Conservation (phyloP, 768 basidiomycete species). For the Trametes villosa region DNA sequence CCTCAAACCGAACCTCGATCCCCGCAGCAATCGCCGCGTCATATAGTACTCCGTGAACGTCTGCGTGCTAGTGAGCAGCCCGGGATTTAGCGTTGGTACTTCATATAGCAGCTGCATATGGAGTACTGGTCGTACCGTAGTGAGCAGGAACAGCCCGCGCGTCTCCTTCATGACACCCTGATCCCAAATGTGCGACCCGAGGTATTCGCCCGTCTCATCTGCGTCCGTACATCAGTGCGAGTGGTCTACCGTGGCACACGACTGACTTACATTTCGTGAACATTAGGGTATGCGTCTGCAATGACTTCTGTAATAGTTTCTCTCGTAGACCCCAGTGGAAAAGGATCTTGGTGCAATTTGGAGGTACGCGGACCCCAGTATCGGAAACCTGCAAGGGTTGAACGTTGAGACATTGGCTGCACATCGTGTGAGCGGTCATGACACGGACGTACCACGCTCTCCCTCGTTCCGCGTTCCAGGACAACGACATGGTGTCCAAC, state of each 20-base stretch:
- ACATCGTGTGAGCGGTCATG: neutral
- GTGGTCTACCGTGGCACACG: neutral
- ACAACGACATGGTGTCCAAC: slow-evolving; percentile 38
- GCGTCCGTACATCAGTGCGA: neutral
- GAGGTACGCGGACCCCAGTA: slow-evolving; percentile 38
- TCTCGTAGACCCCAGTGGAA: slow-evolving; percentile 41
- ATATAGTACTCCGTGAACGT: slow-evolving; percentile 36
- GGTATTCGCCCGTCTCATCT: slow-evolving; percentile 31
- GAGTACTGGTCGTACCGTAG: slow-evolving; percentile 27
- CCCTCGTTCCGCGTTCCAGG: slow-evolving; percentile 32
- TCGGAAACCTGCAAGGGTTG: slow-evolving; percentile 12
- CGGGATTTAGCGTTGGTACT: neutral
- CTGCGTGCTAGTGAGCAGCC: slow-evolving; percentile 30
- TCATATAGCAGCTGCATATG: neutral
- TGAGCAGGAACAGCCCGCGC: slow-evolving; percentile 35
- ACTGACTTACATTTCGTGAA: slow-evolving; percentile 32
- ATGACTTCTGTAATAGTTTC: slow-evolving; percentile 27
- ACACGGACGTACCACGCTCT: slow-evolving; percentile 13
- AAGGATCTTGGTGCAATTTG: slow-evolving; percentile 43
- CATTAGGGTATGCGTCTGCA: slow-evolving; percentile 25
- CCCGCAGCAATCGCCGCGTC: slow-evolving; percentile 34
- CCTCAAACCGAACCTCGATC: slow-evolving; percentile 29
- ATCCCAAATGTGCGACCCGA: slow-evolving; percentile 37
- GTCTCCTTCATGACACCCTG: slow-evolving; percentile 32
- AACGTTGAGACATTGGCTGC: neutral